A percentile compares a stretch with the other conserved stretches of the same genome.
These are phyloP conservation scores for Aureobasidium sp. DNA, from an alignment of 2,329 filamentous ascomycete genomes.

Conservation along the genomic window DNA sequence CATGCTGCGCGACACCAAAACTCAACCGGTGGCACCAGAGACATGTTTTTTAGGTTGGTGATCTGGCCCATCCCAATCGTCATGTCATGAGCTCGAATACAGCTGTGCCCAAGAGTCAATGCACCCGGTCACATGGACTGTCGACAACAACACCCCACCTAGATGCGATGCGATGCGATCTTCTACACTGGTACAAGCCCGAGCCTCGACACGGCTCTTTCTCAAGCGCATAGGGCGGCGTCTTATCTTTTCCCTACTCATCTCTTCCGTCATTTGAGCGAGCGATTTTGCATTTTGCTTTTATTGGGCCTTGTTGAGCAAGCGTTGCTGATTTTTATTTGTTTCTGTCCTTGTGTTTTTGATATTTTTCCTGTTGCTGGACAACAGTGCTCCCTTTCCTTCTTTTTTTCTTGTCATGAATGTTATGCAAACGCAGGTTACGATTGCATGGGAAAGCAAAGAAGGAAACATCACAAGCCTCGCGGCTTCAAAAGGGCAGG, in stretches of 20 bases:
- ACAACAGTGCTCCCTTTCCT: background rate
- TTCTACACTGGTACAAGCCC: background rate
- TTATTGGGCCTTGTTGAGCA: slow-evolving; percentile 8
- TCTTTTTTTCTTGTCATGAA: slow-evolving; percentile 5
- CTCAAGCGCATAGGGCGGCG: slow-evolving; percentile 1
- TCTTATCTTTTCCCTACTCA: slow-evolving; percentile 2
- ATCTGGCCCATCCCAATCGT: slow-evolving; percentile 34
- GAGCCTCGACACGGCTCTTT: background rate
- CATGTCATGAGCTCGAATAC: slow-evolving; percentile 14
- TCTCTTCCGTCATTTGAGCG: background rate
- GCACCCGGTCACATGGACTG: slow-evolving; percentile 25
- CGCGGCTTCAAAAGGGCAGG: slow-evolving; percentile 7
- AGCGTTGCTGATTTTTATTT: background rate
- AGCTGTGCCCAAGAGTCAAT: slow-evolving; percentile 24
- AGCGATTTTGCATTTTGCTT: slow-evolving; percentile 10
- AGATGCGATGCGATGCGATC: slow-evolving; percentile 12
- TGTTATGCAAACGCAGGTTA: slow-evolving; percentile 11
- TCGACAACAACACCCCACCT: background rate
- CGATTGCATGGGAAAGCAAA: slow-evolving; percentile 10
- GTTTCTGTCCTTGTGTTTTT: background rate
- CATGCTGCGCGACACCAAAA: background rate
- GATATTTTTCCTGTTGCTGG: background rate
- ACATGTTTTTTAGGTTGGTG: slow-evolving; percentile 22
- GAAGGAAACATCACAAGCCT: slow-evolving; percentile 1
- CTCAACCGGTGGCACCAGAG: background rate